Evolutionary conservation across 169 alveolate species (phyloP).

Genomic region (Cryptosporidium ubiquitum): DNA sequence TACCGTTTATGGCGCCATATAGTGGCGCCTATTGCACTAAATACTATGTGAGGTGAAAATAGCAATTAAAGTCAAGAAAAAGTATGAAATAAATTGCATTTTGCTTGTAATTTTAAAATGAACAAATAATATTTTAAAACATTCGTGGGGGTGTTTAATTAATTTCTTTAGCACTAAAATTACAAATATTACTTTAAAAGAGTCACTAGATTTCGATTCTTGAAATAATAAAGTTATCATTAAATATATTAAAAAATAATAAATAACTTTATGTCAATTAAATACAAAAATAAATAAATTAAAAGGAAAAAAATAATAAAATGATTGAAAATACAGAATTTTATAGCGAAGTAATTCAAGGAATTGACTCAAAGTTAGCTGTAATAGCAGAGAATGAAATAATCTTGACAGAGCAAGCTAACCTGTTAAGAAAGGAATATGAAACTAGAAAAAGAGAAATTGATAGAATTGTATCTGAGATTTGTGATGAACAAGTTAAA

Average conservation of each 20-base stretch:
- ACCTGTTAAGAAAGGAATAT: constrained; percentile 16
- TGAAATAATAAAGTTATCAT: not conserved
- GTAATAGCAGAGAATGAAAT: constrained; percentile 44
- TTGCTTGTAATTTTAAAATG: not conserved
- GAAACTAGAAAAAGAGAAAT: constrained; percentile 40
- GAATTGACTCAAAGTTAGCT: constrained; percentile 21
- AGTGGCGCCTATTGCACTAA: not conserved
- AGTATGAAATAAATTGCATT: not conserved
- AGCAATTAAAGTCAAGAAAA: not conserved
- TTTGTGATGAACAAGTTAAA: constrained; percentile 15
- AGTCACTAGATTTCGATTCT: not conserved
- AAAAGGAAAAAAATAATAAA: not conserved
- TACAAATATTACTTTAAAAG: no score
- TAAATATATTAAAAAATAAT: not conserved
- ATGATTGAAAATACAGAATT: constrained; percentile 46
- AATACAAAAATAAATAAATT: no score
- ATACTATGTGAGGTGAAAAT: not conserved
- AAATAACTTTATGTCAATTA: not conserved
- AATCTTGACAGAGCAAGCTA: constrained; percentile 50
- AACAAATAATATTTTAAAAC: no score
- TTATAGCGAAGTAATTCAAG: constrained; percentile 30
- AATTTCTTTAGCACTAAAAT: not conserved
- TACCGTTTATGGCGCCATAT: not conserved
- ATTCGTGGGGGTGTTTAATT: not conserved
- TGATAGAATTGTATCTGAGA: constrained; percentile 17